Evolutionary conservation across 768 basidiomycete genomes (phyloP).

Genomic region (Sistotremastrum suecicum): DNA sequence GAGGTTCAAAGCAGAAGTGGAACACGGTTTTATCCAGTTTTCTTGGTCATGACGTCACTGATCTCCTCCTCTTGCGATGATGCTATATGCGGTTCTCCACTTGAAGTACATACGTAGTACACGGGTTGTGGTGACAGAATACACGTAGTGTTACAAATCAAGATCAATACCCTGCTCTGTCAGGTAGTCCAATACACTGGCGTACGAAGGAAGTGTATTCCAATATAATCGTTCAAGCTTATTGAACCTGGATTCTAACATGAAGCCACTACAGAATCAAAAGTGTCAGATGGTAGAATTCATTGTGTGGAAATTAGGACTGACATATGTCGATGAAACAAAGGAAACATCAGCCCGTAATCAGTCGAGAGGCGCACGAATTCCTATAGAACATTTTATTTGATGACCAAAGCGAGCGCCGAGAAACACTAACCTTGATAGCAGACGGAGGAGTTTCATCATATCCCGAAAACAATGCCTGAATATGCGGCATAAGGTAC

Average conservation of each 20-base stretch:
- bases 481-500: not conserved
- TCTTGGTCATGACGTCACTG: too few species aligned
- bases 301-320: conserved; percentile 23
- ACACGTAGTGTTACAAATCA: too few species aligned
- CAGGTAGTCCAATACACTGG: conserved; percentile 22
- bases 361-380: conserved; percentile 21
- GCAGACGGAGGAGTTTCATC: conserved; percentile 20
- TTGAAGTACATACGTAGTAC: too few species aligned
- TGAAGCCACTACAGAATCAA: not conserved
- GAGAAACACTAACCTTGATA: conserved; percentile 13
- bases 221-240: conserved; percentile 21
- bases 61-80: too few species aligned
- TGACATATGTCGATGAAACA: conserved; percentile 29
- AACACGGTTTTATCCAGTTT: too few species aligned
- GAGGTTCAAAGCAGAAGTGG: too few species aligned
- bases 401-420: not conserved
- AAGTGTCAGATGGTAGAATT: not conserved
- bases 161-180: too few species aligned
- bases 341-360: conserved; percentile 23
- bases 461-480: conserved; percentile 27
- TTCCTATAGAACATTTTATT: conserved; percentile 8
- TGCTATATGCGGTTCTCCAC: too few species aligned
- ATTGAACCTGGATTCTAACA: conserved; percentile 6
- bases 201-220: conserved; percentile 20
- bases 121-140: too few species aligned